Evolutionary conservation across 768 basidiomycete genomes (phyloP), one percentile per base, ranked within the genome.

Genomic region (Tricholoma saponaceum): DNA sequence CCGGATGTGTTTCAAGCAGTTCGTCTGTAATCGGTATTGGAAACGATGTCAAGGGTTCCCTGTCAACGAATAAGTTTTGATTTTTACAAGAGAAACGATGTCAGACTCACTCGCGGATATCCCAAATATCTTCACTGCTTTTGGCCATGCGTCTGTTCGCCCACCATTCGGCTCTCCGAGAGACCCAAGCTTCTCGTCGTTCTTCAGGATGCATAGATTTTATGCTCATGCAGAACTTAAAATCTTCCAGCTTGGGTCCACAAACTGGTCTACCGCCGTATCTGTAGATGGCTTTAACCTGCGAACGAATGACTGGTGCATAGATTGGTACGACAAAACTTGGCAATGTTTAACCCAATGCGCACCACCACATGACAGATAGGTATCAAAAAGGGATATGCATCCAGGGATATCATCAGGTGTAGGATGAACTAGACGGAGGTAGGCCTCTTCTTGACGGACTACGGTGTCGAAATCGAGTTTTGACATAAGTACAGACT

Each of bases 91-190:
- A 16, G 18, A 10, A 33, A 28, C 22, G 37, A 26, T 22, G 50
- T 0, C 26, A 2, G 18, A 78, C 88, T 66, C 70, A 96, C 95
- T 76, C 82, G 72, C 95, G 76, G 25, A 90, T 77, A 58, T 92
- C 87, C 96, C 96, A 99, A 2, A 99, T 85, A 68, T 95, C 93
- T 74, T 98, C 96, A 63, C 93, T 95, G 72, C 92, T 95, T 70
- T 84, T 85, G 18, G 73, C 79, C 8, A 90, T 67, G 53, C 96
- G 76, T 53, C 90, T 75, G 32, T 78, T 74, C 4, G 95, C 93
- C 96, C 95, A 97, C 94, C 95, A 95, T 69, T 95, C 92, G 2
- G 96, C 96, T 54, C 91, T 79, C 16, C 89, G 79, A 51, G 77
- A 80, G 56, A 98, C 85, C 95, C 95, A 99, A 3, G 84, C 83